phyloP scores from a whole-genome alignment of 1,139 yeast species.

The Chernovozyma sophiae-reginae region DNA sequence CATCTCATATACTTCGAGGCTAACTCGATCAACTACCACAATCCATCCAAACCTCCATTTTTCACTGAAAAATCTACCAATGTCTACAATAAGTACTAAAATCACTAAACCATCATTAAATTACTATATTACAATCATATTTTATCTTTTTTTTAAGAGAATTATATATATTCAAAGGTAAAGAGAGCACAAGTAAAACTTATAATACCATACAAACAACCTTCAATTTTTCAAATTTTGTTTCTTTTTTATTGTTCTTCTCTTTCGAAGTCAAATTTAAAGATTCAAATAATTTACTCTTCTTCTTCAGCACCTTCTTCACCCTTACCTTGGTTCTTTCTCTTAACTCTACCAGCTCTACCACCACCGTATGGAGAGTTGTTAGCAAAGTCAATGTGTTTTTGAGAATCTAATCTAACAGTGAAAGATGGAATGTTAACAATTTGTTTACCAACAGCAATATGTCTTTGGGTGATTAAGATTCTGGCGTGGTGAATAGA shows the following conservation, averaged over 20 bases:
- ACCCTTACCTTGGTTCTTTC: constrained; percentile 85
- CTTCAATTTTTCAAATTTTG: neutral
- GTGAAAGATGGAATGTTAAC: constrained; percentile 99
- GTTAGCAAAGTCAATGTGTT: constrained; percentile 99
- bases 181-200: neutral
- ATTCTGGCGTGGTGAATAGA: constrained; percentile 99
- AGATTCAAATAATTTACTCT: constrained; percentile 5
- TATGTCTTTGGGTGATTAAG: constrained; percentile 97
- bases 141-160: constrained; percentile 1
- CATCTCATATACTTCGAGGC: no score
- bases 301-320: constrained; percentile 66
- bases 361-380: constrained; percentile 99
- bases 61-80: no score
- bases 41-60: no score
- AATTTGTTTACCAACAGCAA: constrained; percentile 99
- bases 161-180: constrained; percentile 3
- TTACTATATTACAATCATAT: constrained; percentile 5
- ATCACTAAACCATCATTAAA: neutral
- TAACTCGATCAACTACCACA: no score
- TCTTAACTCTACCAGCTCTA: constrained; percentile 99
- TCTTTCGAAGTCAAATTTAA: neutral
- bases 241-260: neutral
- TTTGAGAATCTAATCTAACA: constrained; percentile 99
- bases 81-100: no score
- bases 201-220: constrained; percentile 2